Percentiles rank a stretch among this genome's conserved stretches.
Evolutionary conservation across 1,284 basidiomycete genomes (phyloP).

Genomic region (Lentinula novae-zelandiae): DNA sequence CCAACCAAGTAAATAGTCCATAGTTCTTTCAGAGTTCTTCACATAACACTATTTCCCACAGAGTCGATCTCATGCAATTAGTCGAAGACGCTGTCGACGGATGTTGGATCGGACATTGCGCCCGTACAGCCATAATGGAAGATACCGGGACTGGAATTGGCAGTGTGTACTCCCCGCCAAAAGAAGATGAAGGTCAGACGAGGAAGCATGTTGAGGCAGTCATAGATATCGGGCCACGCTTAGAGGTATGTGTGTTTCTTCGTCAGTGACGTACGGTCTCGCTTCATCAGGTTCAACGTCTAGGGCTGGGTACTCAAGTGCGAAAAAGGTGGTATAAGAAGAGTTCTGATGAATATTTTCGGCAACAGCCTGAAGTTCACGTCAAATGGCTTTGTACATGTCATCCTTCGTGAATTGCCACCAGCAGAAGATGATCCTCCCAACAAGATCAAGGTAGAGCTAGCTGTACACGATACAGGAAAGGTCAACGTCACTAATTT

Average conservation of each 20-base stretch:
- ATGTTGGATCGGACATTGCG: constrained; percentile 91
- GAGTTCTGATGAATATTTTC: constrained; percentile 94
- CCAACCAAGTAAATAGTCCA: constrained; percentile 50
- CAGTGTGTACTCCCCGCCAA: constrained; percentile 86
- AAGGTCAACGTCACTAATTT: constrained; percentile 34
- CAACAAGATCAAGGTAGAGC: constrained; percentile 73
- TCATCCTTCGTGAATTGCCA: constrained; percentile 76
- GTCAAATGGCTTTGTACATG: constrained; percentile 84
- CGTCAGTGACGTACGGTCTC: neutral
- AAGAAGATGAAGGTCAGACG: constrained; percentile 39
- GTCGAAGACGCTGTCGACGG: constrained; percentile 96
- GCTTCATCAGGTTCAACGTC: neutral
- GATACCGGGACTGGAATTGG: constrained; percentile 75
- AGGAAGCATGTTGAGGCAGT: constrained; percentile 76
- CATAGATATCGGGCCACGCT: constrained; percentile 77
- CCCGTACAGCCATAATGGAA: constrained; percentile 62
- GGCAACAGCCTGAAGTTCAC: constrained; percentile 96
- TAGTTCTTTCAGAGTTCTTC: constrained; percentile 10
- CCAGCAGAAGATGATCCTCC: constrained; percentile 44
- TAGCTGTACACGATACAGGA: constrained; percentile 87
- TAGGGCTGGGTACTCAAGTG: constrained; percentile 88
- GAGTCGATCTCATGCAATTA: constrained; percentile 84
- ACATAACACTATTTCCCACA: constrained; percentile 24
- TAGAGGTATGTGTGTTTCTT: constrained; percentile 43
- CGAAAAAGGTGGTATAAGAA: constrained; percentile 89